phyloP scores from a whole-genome alignment of 345 rosid species.

The Bruguiera parviflora region DNA sequence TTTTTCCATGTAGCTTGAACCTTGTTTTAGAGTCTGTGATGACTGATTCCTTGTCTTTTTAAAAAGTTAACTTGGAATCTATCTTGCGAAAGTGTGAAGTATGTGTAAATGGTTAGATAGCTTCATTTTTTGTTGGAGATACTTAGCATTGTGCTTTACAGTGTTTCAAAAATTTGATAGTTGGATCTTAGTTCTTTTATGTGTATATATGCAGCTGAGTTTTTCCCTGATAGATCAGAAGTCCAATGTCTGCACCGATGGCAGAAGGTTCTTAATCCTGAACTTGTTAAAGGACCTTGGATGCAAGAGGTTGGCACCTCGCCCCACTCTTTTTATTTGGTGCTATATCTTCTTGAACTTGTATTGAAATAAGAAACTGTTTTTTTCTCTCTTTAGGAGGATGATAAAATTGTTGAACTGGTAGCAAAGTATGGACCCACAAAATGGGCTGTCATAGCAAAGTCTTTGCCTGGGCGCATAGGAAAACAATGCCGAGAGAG shows the following conservation, averaged over 20 bases:
- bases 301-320: slow-evolving; percentile 66
- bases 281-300: slow-evolving; percentile 98
- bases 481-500: slow-evolving; percentile 99
- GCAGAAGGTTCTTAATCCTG: slow-evolving; percentile 98
- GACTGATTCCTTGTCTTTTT: no score
- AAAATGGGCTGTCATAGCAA: slow-evolving; percentile 91
- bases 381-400: slow-evolving; percentile 56
- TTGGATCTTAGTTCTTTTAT: background rate
- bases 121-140: background rate
- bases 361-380: slow-evolving; percentile 9
- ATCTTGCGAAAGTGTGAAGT: background rate
- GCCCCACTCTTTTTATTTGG: background rate
- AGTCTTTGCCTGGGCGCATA: slow-evolving; percentile 89
- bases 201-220: slow-evolving; percentile 57
- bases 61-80: background rate
- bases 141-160: background rate
- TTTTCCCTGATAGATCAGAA: slow-evolving; percentile 81
- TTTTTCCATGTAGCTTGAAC: no score
- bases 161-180: background rate
- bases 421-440: slow-evolving; percentile 77
- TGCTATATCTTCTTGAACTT: slow-evolving; percentile 15
- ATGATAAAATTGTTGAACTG: slow-evolving; percentile 74
- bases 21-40: no score
- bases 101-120: background rate
- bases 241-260: slow-evolving; percentile 98